Base-by-base conservation (phyloP, 805 yeast species). In the Groenewaldozyma salmanticensis region DNA sequence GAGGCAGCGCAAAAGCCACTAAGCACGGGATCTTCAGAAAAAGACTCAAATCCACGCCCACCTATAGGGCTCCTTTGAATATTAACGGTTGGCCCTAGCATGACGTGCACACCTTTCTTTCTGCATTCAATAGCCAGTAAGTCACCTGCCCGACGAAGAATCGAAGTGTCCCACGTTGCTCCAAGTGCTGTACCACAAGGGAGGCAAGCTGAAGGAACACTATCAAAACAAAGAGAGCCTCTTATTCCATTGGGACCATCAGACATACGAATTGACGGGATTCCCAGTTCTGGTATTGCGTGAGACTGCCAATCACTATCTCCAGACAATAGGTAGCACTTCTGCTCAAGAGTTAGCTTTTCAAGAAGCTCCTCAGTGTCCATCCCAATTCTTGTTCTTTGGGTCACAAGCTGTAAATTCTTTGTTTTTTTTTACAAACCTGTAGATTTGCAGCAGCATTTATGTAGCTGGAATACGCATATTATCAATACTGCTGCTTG, bases 181-280 rank as follows among this genome's bases (percentile, higher is more conserved):
- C 75, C 81, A 52, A 76, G 52, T 2, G 67, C 80, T 5, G 81
- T 73, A 21, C 80, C 81, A 51, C 74, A 70, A 4, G 81, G 78
- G 49, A 76, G 65, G 47, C 79, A 74, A 46, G 74, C 77, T 33
- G 78, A 65, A 5, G 77, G 77, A 18, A 66, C 62, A 34, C 72
- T 65, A 46, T 70, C 61, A 52, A 73, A 71, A 52, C 74, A 73
- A 39, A 60, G 66, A 20, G 77, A 73, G 15, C 81, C 81, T 46
- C 81, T 63, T 37, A 74, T 64, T 48, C 81, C 82, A 52, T 77
- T 77, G 32, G 82, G 82, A 16, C 81, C 82, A 54, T 76, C 81
- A 19, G 68, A 57, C 31, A 71, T 51, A 52, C 79, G 62, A 5
- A 75, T 45, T 0, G 68, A 55, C 2, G 77, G 77, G 34, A 75